Evolutionary conservation across 2,329 filamentous ascomycete genomes (phyloP), one percentile per base, ranked within the genome.

Genomic region (Epichloe scottii): DNA sequence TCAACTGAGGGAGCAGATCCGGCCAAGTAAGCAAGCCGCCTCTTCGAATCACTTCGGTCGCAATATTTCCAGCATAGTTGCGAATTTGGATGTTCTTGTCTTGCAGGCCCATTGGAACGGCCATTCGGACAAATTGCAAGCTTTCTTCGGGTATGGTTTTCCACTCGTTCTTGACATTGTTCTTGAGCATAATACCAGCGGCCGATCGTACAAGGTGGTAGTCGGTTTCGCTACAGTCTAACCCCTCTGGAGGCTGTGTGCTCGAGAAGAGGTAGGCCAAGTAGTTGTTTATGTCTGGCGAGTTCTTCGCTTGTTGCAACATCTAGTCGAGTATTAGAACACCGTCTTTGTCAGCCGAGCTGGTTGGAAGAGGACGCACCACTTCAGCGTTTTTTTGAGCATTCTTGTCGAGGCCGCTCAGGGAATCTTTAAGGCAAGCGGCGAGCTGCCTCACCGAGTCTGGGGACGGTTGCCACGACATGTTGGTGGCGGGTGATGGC

Each of bases 211-310:
- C 84, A 48, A 88, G 72, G 66, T 85, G 79, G 71, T 89, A 84
- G 64, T 87, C 74, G 56, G 76, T 63, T 58, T 73, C 62, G 49
- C 75, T 78, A 59, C 79, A 78, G 58, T 73, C 72, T 63, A 87
- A 72, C 56, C 74, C 81, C 51, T 73, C 68, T 45, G 85, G 80
- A 48, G 76, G 72, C 56, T 82, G 76, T 51, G 80, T 66, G 60
- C 79, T 89, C 54, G 87, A 88, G 68, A 95, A 88, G 55, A 98
- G 79, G 68, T 87, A 96, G 59, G 88, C 87, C 43, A 98, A 82
- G 68, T 98, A 98, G 71, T 97, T 97, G 74, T 94, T 91, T 74
- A 96, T 87, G 67, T 97, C 91, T 46, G 90, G 90, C 11, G 87
- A 93, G 49, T 76, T 72, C 66, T 88, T 94, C 54, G 91, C 93